Evolutionary conservation across 805 yeast species (phyloP).

Genomic region (Nakazawaea siamensis): DNA sequence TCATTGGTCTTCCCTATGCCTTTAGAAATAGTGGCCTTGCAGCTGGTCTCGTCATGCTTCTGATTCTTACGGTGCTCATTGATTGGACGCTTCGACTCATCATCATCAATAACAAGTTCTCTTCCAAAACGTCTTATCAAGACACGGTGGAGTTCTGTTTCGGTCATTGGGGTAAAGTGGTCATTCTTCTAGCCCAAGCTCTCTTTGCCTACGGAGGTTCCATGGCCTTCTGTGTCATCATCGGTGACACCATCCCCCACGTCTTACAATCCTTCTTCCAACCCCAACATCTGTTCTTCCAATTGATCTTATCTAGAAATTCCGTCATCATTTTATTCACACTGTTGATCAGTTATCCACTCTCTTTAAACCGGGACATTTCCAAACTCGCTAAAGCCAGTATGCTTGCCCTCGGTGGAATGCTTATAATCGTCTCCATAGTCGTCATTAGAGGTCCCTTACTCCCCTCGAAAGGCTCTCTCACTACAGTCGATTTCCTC

Average conservation of each 20-base stretch:
- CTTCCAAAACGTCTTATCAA: slow-evolving; percentile 75
- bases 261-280: slow-evolving; percentile 58
- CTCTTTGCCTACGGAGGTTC: slow-evolving; percentile 92
- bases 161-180: slow-evolving; percentile 62
- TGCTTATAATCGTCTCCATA: slow-evolving; percentile 68
- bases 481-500: slow-evolving; percentile 37
- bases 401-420: slow-evolving; percentile 77
- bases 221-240: slow-evolving; percentile 88
- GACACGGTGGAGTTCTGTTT: slow-evolving; percentile 76
- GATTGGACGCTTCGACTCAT: slow-evolving; percentile 85
- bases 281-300: slow-evolving; percentile 6
- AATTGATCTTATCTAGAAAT: slow-evolving; percentile 56
- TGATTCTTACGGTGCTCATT: slow-evolving; percentile 56
- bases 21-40: slow-evolving; percentile 70
- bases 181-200: slow-evolving; percentile 71
- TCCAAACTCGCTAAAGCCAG: slow-evolving; percentile 82
- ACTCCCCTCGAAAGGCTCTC: slow-evolving; percentile 39
- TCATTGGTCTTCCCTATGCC: slow-evolving; percentile 90
- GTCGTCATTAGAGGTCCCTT: slow-evolving; percentile 71
- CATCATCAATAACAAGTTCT: slow-evolving; percentile 71
- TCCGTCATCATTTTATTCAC: slow-evolving; percentile 67
- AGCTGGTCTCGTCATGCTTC: slow-evolving; percentile 60
- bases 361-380: slow-evolving; percentile 73
- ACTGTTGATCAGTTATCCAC: slow-evolving; percentile 68
- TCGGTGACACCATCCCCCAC: slow-evolving; percentile 93